Conservation (phyloP, 352 stramenopile genomes). For the Hyaloperonospora arabidopsidis region DNA sequence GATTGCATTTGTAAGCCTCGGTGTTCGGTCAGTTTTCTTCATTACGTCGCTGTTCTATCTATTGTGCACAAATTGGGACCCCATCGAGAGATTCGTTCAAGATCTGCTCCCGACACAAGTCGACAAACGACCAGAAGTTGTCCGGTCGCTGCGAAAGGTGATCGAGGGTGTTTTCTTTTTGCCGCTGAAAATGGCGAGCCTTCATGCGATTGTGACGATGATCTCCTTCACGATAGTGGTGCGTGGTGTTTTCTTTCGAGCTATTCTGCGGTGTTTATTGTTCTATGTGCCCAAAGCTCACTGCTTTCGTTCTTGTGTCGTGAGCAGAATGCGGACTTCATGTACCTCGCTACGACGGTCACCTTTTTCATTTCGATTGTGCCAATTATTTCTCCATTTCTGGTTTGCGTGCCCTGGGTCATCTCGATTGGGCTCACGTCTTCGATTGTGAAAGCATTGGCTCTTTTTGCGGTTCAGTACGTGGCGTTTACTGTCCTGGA, state of each 20-base stretch:
- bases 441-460: slow-evolving; percentile 73
- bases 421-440: slow-evolving; percentile 70
- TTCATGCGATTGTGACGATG: slow-evolving; percentile 82
- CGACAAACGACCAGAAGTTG: slow-evolving; percentile 61
- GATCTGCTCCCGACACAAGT: slow-evolving; percentile 72
- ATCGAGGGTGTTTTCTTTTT: slow-evolving; percentile 85
- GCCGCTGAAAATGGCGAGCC: slow-evolving; percentile 83
- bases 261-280: not conserved
- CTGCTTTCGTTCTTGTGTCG: slow-evolving; percentile 2
- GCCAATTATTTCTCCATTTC: slow-evolving; percentile 78
- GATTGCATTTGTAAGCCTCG: slow-evolving; percentile 81
- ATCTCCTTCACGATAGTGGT: slow-evolving; percentile 83
- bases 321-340: slow-evolving; percentile 71
- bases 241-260: slow-evolving; percentile 12
- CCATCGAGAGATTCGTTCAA: slow-evolving; percentile 75
- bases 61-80: slow-evolving; percentile 80
- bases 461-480: slow-evolving; percentile 77
- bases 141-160: slow-evolving; percentile 63
- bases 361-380: slow-evolving; percentile 87
- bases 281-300: not conserved
- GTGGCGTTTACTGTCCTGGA: slow-evolving; percentile 79
- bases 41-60: slow-evolving; percentile 84
- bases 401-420: slow-evolving; percentile 80
- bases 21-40: slow-evolving; percentile 83
- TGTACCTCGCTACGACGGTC: slow-evolving; percentile 77